Conservation (phyloP, 208 protist genomes). For the Trypanosoma mega region DNA sequence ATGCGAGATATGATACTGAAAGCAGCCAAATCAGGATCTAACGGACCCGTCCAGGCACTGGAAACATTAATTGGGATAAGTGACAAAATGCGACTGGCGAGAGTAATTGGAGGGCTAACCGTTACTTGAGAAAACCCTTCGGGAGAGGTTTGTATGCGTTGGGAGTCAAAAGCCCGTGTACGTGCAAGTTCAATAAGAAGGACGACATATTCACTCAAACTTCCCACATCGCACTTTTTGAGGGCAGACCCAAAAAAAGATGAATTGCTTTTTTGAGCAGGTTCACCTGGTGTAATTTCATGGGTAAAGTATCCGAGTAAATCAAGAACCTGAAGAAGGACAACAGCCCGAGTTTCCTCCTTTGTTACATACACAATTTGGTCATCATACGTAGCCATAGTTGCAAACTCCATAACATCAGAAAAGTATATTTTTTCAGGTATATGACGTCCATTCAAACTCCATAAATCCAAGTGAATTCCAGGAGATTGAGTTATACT, state of each 20-base stretch:
- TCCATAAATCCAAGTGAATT: conserved; percentile 67
- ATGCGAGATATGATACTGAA: conserved; percentile 76
- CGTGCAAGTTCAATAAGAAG: conserved; percentile 86
- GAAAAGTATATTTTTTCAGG: conserved; percentile 50
- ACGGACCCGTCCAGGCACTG: conserved; percentile 67
- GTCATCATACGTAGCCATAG: conserved; percentile 26
- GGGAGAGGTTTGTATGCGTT: conserved; percentile 41
- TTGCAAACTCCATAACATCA: conserved; percentile 52
- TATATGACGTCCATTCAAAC: conserved; percentile 29
- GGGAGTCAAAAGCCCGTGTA: conserved; percentile 53
- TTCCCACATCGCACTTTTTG: conserved; percentile 53
- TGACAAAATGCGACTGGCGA: conserved; percentile 78
- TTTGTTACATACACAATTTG: conserved; percentile 33
- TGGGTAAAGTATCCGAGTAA: conserved; percentile 92
- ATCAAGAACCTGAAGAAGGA: conserved; percentile 84
- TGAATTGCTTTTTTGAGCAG: conserved; percentile 43
- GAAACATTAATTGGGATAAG: conserved; percentile 78
- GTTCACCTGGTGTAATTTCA: conserved; percentile 23
- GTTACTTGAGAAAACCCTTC: conserved; percentile 7
- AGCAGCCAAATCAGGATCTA: conserved; percentile 80
- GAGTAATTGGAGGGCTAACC: conserved; percentile 34
- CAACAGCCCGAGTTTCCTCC: conserved; percentile 47
- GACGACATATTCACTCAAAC: conserved; percentile 80
- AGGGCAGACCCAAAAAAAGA: conserved; percentile 68
- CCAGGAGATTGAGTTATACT: conserved; percentile 47